Evolutionary conservation across 495 filamentous ascomycete genomes (phyloP), one percentile per base, ranked within the genome.

Genomic region (Astrocystis sublimbata): DNA sequence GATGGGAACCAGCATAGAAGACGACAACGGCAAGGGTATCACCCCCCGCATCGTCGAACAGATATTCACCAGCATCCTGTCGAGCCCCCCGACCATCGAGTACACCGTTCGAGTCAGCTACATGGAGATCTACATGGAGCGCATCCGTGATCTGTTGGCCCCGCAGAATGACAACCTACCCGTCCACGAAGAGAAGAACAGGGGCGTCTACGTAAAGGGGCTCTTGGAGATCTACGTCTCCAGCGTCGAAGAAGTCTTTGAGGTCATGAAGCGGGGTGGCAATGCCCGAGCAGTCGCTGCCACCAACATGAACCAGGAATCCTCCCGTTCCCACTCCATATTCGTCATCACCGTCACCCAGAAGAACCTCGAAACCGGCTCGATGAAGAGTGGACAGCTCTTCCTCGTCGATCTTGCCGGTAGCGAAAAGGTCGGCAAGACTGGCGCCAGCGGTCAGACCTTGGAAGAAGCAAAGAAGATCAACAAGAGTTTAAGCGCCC

Each of bases 51-150:
- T 98, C 65, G 91, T 98, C 65, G 92, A 97, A 75, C 94, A 98
- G 75, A 97, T 98, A 69, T 98, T 98, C 73, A 87, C 89, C 64
- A 96, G 91, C 70, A 98, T 98, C 69, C 76, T 96, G 67, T 85
- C 89, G 6, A 96, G 91, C 65, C 90, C 94, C 28, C 89, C 86
- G 61, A 97, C 92, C 65, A 97, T 98, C 72, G 94, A 98, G 75
- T 98, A 97, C 74, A 98, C 92, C 19, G 94, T 98, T 36, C 85
- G 91, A 51, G 94, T 98, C 61, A 96, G 92, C 71, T 98, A 98
- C 75, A 98, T 98, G 94, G 94, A 98, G 76, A 98, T 98, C 62
- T 98, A 98, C 78, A 98, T 98, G 94, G 94, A 98, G 77, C 87
- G 89, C 55, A 97, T 98, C 76, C 87, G 93, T 68, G 94, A 98